Conservation (phyloP, 2,329 filamentous ascomycete species). For the Aspergillus pseudoglaucus region DNA sequence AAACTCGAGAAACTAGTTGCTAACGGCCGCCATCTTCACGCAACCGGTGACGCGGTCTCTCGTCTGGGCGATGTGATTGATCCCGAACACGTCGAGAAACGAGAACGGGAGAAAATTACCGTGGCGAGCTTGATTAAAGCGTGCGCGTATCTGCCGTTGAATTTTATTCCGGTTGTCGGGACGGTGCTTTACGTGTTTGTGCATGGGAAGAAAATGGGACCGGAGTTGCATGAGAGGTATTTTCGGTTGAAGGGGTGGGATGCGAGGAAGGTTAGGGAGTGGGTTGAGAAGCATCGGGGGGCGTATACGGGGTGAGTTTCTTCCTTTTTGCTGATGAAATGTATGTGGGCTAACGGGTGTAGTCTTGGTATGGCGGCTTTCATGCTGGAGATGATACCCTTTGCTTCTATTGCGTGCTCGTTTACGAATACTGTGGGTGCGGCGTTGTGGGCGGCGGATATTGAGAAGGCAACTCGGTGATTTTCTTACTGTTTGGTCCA, state of each 20-base stretch:
- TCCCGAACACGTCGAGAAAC: conserved; percentile 43
- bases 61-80: conserved; percentile 52
- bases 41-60: conserved; percentile 44
- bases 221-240: conserved; percentile 59
- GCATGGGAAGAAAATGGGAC: conserved; percentile 57
- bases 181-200: conserved; percentile 72
- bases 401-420: conserved; percentile 74
- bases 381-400: conserved; percentile 75
- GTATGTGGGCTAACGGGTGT: conserved; percentile 14
- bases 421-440: conserved; percentile 92
- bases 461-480: conserved; percentile 51
- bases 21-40: conserved; percentile 66
- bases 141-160: conserved; percentile 80
- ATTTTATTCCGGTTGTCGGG: conserved; percentile 86
- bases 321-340: not conserved
- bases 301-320: conserved; percentile 71
- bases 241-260: conserved; percentile 85
- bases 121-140: conserved; percentile 64
- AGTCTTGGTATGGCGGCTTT: conserved; percentile 68
- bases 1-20: conserved; percentile 59
- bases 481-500: not conserved
- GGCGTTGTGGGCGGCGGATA: conserved; percentile 87
- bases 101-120: conserved; percentile 34
- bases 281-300: conserved; percentile 62
- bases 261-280: conserved; percentile 56